Conservation (phyloP, 305 asterid species). For the Solanum hybrid region DNA sequence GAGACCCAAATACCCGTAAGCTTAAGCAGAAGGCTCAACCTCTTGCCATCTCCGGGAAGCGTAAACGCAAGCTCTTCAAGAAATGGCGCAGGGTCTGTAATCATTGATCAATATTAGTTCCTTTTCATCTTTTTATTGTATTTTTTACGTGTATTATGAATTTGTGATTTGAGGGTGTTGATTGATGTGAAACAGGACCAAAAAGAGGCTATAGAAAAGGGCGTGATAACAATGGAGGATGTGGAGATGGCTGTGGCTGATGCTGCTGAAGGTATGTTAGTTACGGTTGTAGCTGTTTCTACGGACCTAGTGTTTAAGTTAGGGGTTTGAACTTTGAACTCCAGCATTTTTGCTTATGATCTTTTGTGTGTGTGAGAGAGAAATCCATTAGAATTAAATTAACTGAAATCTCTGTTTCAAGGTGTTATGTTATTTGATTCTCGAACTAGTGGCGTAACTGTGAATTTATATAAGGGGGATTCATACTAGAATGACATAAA, state of each 20-base stretch:
- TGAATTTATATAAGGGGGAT: neutral
- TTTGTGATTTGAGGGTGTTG: neutral
- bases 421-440: neutral
- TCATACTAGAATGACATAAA: neutral
- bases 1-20: slow-evolving; percentile 51
- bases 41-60: slow-evolving; percentile 78
- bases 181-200: slow-evolving; percentile 47
- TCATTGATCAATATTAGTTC: neutral
- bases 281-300: neutral
- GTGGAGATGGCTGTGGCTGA: slow-evolving; percentile 80
- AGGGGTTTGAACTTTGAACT: neutral
- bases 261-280: slow-evolving; percentile 19
- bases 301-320: neutral
- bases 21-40: slow-evolving; percentile 52
- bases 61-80: slow-evolving; percentile 71
- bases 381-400: neutral
- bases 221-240: slow-evolving; percentile 65
- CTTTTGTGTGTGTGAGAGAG: neutral
- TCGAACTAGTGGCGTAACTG: neutral
- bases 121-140: neutral
- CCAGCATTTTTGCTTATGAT: neutral
- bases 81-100: slow-evolving; percentile 77
- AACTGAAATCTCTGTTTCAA: neutral
- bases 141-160: neutral
- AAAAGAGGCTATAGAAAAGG: slow-evolving; percentile 65